Evolutionary conservation across 2,329 filamentous ascomycete species (phyloP).

Genomic region (Tolypocladium ophioglossoides): DNA sequence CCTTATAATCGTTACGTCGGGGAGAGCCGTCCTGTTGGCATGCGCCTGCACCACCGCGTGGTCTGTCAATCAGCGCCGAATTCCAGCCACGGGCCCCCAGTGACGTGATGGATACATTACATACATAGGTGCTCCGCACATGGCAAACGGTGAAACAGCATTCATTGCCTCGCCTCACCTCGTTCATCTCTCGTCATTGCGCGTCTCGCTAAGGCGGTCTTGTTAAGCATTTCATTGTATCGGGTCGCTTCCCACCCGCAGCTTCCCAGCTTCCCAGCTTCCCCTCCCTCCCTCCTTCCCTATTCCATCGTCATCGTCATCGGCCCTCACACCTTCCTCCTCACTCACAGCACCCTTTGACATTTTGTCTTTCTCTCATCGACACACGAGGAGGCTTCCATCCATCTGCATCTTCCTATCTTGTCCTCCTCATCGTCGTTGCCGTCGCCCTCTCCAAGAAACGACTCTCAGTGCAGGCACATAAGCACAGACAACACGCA

Average conservation of each 20-base stretch:
- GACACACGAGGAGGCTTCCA: not conserved
- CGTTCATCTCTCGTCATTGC: not conserved
- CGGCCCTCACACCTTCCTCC: not conserved
- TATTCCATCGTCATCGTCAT: not conserved
- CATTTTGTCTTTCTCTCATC: not conserved
- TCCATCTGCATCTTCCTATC: not conserved
- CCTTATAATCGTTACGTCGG: not conserved
- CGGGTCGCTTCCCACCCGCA: not conserved
- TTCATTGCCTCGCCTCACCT: not conserved
- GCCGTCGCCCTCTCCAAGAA: not conserved
- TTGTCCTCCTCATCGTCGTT: not conserved
- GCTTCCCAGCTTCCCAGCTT: not conserved
- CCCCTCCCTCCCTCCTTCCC: not conserved
- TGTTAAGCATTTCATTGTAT: not conserved
- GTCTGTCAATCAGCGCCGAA: not conserved
- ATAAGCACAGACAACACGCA: not conserved
- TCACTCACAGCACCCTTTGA: not conserved
- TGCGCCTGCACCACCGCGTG: not conserved
- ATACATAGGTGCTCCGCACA: not conserved
- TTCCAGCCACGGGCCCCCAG: conserved; percentile 1
- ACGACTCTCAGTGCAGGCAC: not conserved
- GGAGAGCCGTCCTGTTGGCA: not conserved
- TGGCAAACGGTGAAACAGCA: not conserved
- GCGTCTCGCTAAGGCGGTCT: not conserved
- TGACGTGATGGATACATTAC: conserved; percentile 8